Base-by-base conservation (phyloP, 805 yeast genomes). In the Sungouiella thailandica region DNA sequence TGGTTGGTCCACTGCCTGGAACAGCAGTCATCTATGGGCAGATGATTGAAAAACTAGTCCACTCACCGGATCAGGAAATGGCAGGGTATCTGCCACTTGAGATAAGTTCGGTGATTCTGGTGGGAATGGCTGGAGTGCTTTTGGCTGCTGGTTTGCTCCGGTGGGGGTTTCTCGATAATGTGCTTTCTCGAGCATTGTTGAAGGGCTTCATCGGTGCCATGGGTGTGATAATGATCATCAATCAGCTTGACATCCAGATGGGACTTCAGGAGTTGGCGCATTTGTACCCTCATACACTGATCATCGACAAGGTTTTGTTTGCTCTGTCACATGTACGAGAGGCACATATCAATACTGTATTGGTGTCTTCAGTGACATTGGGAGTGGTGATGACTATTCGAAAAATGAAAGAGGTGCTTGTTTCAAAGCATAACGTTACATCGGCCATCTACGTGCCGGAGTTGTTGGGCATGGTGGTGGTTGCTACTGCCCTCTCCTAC, bases 1-100 rank as follows among this genome's bases (percentile, higher is more conserved):
- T 87, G 25, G 94, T 88, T 13, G 96, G 96, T 0, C 96, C 96
- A 1, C 94, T 88, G 55, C 89, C 90, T 13, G 89, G 95, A 1
- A 78, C 86, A 7, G 84, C 94, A 0, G 65, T 89, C 47, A 78
- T 88, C 10, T 78, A 83, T 17, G 96, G 96, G 2, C 90, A 83
- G 47, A 77, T 82, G 0, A 75, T 85, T 7, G 83, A 80, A 33
- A 20, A 28, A 4, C 31, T 55, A 5, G 28, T 41, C 12, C 50
- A 52, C 25, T 41, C 44, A 11, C 17, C 34, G n/a, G 29, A 46
- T 69, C 16, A 68, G 62, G 15, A 77, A 63, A 44, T 60, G 62
- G 39, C 61, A 47, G 24, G 36, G n/a, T 10, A 20, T 4, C 10
- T 16, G 16, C 9, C 61, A 57, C 17, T 49, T 28, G 50, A 50